phyloP scores from a whole-genome alignment of 257 asterid species.

The Coffea eugenioides region DNA sequence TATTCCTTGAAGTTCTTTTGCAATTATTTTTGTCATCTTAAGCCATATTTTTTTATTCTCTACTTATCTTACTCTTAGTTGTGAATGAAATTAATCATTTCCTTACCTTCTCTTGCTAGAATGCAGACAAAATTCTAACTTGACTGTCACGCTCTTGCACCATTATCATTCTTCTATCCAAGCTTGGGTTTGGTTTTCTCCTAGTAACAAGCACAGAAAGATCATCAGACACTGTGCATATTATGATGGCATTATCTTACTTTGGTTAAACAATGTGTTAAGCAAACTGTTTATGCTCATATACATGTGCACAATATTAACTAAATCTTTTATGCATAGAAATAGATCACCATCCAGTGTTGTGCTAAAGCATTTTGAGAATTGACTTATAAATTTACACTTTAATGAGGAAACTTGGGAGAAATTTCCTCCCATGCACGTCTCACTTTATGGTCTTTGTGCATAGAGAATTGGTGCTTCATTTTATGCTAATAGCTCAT shows the following conservation, averaged over 20 bases:
- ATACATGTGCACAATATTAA: neutral
- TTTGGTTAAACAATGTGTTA: neutral
- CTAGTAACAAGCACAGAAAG: neutral
- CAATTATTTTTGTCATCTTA: neutral
- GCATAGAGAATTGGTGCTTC: no score
- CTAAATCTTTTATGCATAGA: no score
- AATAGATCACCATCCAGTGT: no score
- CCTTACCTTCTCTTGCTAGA: neutral
- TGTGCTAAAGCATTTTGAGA: no score
- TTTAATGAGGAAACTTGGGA: no score
- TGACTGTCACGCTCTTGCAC: neutral
- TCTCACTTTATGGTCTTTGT: no score
- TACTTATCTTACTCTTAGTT: neutral
- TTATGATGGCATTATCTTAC: neutral
- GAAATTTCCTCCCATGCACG: no score
- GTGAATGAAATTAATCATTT: neutral
- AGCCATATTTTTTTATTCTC: neutral
- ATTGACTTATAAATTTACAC: no score
- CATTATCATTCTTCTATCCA: neutral
- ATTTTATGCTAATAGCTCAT: no score
- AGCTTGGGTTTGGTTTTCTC: neutral
- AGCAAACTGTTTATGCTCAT: neutral
- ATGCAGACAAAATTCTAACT: neutral
- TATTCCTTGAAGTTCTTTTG: neutral
- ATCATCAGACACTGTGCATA: neutral